A percentile compares a stretch with the other conserved stretches of the same genome.
phyloP scores from a whole-genome alignment of 139 green algal genomes.

The Micractinium sp. region DNA sequence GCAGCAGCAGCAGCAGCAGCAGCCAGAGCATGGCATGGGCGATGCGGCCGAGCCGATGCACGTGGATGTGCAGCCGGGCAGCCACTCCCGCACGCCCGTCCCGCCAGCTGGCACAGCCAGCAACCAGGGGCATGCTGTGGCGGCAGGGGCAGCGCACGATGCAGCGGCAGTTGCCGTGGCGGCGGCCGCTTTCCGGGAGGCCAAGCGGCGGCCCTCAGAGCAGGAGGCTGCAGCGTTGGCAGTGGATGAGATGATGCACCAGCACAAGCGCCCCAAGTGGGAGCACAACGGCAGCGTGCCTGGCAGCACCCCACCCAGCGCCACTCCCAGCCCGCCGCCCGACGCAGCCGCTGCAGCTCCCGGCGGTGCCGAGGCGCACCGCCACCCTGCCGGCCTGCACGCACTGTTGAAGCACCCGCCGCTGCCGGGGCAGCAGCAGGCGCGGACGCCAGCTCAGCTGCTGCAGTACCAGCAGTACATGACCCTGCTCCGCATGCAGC shows the following conservation, averaged over 20 bases:
- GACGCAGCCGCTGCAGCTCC: neutral
- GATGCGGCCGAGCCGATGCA: neutral
- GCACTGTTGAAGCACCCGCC: neutral
- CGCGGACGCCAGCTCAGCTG: neutral
- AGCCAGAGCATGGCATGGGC: neutral
- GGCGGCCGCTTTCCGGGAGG: neutral
- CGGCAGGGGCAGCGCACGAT: neutral
- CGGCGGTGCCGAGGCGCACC: neutral
- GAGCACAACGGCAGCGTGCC: neutral
- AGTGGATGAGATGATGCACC: neutral
- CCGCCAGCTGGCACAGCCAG: no score
- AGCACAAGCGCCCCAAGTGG: conserved; percentile 19
- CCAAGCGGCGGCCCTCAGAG: neutral
- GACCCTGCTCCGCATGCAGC: neutral
- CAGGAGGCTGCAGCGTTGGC: conserved; percentile 8
- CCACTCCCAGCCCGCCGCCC: neutral
- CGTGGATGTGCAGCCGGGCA: no score
- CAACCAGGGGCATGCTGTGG: no score
- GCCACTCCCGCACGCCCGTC: neutral
- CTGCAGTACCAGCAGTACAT: neutral
- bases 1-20: neutral
- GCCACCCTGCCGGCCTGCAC: neutral
- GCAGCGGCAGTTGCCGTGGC: neutral
- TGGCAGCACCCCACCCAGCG: neutral
- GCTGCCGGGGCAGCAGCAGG: neutral